Base-by-base conservation (phyloP, 805 yeast species). In the Metschnikowia aberdeeniae region DNA sequence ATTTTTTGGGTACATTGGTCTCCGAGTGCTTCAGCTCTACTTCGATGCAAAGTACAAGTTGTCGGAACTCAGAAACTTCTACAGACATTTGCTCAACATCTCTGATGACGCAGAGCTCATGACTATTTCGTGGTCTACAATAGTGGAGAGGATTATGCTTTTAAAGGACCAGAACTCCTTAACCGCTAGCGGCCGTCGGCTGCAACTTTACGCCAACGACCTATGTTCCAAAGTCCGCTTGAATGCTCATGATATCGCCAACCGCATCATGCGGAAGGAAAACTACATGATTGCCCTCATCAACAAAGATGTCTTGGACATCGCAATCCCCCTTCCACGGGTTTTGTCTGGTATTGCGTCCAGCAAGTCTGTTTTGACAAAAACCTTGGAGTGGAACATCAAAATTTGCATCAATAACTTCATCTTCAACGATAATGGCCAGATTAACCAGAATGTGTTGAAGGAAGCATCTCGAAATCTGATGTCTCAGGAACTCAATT, bases 161-260 rank as follows among this genome's bases (percentile, higher is more conserved):
- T 66, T 93, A 41, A 80, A 86, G 53, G 89, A 89, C 56, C 89
- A 85, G 53, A 90, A 89, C 64, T 89, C 93, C 6, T 67, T 80
- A 19, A 77, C 85, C 1, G 73, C 84, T 1, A 58, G 66, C 27
- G 54, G 53, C 31, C 51, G 53, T 22, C 43, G 53, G 10, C 56
- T 63, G 9, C 57, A 55, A 5, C 65, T 64, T 41, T 61, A 57
- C 47, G 49, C 60, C 42, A 67, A 65, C 50, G 90, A 85, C 58
- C 71, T 81, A 47, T 82, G 78, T 49, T 81, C 89, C 1, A 86
- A 85, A 57, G 78, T 81, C 42, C 73, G 90, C 51, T 73, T 93
- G 43, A 92, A 87, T 58, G 96, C 98, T 4, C 97, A 90, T 62
- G 93, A 85, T 57, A 87, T 93, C 42, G 98, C 97, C 11, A 95